Evolutionary conservation across 1,139 yeast genomes (phyloP).

Genomic region (Candida neerlandica): DNA sequence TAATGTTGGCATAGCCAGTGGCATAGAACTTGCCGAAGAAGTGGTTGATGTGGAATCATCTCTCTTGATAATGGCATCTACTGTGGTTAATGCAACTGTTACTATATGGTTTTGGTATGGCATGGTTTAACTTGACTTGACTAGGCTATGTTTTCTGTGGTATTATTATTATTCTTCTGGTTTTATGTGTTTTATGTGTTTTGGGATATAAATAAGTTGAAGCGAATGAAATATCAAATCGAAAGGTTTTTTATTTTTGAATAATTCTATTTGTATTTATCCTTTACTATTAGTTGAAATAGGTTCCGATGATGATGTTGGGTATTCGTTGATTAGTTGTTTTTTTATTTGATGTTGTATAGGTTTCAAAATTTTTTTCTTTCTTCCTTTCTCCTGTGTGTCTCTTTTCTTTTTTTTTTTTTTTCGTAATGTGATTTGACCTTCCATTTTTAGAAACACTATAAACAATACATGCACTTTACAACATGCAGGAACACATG

Average conservation of each 20-base stretch:
- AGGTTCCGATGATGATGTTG: not conserved
- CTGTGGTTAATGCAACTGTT: constrained; percentile 10
- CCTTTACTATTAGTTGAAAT: no score
- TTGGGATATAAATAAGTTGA: not conserved
- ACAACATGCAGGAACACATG: not conserved
- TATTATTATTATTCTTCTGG: not conserved
- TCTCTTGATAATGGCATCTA: constrained; percentile 12
- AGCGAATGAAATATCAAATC: not conserved
- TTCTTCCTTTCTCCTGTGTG: not conserved
- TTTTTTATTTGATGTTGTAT: not conserved
- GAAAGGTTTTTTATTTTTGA: not conserved
- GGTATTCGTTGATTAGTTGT: no score
- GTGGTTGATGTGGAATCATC: constrained; percentile 10
- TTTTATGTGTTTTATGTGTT: not conserved
- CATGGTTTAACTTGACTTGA: no score
- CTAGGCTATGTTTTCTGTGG: no score
- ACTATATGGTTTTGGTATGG: constrained; percentile 7
- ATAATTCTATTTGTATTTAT: not conserved
- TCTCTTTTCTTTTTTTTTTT: not conserved
- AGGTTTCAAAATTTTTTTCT: not conserved
- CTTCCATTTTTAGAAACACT: constrained; percentile 5
- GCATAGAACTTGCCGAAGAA: constrained; percentile 8
- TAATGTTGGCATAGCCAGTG: constrained; percentile 20
- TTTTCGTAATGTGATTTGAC: not conserved
- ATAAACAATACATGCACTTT: not conserved